Base-by-base conservation (phyloP, 306 rosid species). In the Castanea mollissima region DNA sequence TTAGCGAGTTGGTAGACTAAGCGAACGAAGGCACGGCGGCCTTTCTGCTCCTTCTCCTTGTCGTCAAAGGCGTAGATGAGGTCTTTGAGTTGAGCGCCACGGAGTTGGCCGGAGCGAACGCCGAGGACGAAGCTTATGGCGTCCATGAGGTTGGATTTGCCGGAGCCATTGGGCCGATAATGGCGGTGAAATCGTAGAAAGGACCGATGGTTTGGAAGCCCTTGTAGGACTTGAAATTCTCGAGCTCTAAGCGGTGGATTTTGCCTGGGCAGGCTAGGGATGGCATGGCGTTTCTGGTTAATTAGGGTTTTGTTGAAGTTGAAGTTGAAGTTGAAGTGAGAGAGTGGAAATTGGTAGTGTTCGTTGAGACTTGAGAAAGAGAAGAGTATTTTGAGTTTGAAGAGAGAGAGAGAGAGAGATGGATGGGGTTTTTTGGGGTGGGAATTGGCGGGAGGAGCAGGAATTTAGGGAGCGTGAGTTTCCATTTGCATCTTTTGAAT, bases 91-190 rank as follows among this genome's bases (percentile, higher is more conserved):
- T 96, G 98, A 2, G 99, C 94, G 18, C 99, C 99, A n/a, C 99
- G 99, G 34, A 96, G 93, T 58, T 96, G 98, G 13, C 97, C 98
- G 14, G 96, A 80, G 76, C 97, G 85, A n/a, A 96, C 97, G 9
- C 99, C 99, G 13, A 96, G 97, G 20, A 96, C 99, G 86, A 96
- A 96, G 85, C 99, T 96, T 29, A 96, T 95, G 8, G 99, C 99
- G 79, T 96, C 99, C 99, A 96, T 96, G 67, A 96, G 99, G 80
- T 96, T 96, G 20, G 99, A 96, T 76, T 96, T 96, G 23, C 99
- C 99, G 51, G 99, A 86, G 4, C 99, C 99, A 63, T 96, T 96
- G 72, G 99, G 14, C 99, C 99, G 20, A 96, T 93, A 1, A 96
- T 89, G 25, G 98, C 98, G 35, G 99, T 96, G 92, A 96, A 96